Conservation (phyloP, 306 rosid species). For the Urtica urens region DNA sequence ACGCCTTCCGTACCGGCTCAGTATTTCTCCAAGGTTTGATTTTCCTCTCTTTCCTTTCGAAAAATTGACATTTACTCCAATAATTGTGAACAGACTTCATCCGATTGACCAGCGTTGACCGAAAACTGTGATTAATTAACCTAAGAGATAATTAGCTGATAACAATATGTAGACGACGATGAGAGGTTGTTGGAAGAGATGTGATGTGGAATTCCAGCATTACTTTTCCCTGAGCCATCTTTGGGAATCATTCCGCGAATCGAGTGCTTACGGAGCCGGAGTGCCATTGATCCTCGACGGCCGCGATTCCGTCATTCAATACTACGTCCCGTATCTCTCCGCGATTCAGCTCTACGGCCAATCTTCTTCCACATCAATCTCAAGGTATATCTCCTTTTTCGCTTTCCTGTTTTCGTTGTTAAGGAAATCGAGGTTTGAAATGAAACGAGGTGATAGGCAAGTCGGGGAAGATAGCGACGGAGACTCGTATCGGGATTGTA, state of each 20-base stretch:
- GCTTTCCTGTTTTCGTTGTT: neutral
- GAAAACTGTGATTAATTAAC: too few species aligned
- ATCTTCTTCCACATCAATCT: constrained; percentile 33
- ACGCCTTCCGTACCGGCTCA: constrained; percentile 66
- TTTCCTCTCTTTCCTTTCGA: constrained; percentile 5
- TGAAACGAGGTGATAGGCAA: constrained; percentile 23
- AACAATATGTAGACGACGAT: constrained; percentile 71
- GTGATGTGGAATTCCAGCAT: constrained; percentile 67
- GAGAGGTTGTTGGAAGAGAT: constrained; percentile 70
- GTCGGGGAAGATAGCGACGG: constrained; percentile 45
- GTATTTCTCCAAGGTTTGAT: constrained; percentile 69
- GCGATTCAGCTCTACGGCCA: constrained; percentile 71
- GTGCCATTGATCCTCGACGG: constrained; percentile 68
- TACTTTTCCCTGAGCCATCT: constrained; percentile 64
- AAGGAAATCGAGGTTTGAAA: neutral
- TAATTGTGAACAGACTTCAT: too few species aligned
- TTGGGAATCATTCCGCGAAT: constrained; percentile 85
- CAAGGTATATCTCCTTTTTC: constrained; percentile 37
- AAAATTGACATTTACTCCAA: too few species aligned
- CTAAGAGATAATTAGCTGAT: too few species aligned
- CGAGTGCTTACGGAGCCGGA: constrained; percentile 95
- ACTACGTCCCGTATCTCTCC: constrained; percentile 84
- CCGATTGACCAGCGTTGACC: too few species aligned
- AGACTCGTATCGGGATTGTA: constrained; percentile 55
- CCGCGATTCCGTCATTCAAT: constrained; percentile 64